Evolutionary conservation across 495 filamentous ascomycete species (phyloP).

Genomic region (Penicillium maclennaniae): DNA sequence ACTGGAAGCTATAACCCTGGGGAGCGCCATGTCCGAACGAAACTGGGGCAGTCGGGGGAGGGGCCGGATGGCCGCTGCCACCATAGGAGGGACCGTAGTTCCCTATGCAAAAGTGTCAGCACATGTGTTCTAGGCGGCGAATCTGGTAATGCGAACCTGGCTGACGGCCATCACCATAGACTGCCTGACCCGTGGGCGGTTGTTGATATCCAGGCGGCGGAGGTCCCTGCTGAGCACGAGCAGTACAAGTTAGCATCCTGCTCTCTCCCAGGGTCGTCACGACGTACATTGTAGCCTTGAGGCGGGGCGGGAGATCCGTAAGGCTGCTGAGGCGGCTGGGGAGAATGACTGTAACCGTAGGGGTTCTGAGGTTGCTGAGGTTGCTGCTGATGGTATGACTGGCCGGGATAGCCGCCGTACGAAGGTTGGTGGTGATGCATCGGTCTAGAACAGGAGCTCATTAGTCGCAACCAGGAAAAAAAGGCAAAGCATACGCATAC

Average conservation of each 20-base stretch:
- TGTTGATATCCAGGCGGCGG: constrained; percentile 36
- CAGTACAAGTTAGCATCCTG: constrained; percentile 14
- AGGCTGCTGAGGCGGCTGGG: constrained; percentile 37
- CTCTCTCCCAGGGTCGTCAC: background rate
- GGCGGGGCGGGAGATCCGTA: constrained; percentile 40
- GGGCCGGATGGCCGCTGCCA: constrained; percentile 31
- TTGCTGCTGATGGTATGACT: constrained; percentile 44
- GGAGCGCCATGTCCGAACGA: constrained; percentile 77
- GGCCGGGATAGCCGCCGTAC: constrained; percentile 48
- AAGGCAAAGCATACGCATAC: constrained; percentile 31
- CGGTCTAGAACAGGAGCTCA: constrained; percentile 17
- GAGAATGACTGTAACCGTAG: constrained; percentile 44
- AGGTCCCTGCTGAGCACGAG: constrained; percentile 14
- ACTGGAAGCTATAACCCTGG: constrained; percentile 76
- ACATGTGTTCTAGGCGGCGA: background rate
- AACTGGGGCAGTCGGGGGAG: constrained; percentile 42
- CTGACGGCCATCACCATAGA: constrained; percentile 36
- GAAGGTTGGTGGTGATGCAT: constrained; percentile 36
- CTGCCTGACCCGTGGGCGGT: constrained; percentile 33
- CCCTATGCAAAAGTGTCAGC: constrained; percentile 8
- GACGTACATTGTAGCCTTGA: constrained; percentile 43
- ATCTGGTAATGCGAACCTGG: constrained; percentile 27
- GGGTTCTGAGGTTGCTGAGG: constrained; percentile 36
- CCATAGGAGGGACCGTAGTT: constrained; percentile 6
- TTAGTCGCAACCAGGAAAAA: constrained; percentile 5